Evolutionary conservation across 148 eudicot genomes (phyloP).

Genomic region (Camellia granthamiana): DNA sequence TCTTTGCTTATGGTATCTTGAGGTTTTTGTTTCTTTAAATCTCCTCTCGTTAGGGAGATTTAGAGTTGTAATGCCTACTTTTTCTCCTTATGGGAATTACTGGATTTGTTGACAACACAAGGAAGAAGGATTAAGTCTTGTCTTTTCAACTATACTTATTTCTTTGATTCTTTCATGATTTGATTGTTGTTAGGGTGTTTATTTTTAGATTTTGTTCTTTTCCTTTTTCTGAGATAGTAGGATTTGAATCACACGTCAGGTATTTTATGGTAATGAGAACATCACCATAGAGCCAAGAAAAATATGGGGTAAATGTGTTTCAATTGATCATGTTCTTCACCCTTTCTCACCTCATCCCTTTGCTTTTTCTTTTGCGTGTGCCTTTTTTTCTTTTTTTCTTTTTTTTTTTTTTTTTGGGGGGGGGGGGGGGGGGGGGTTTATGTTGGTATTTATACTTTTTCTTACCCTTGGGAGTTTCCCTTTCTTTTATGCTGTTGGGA

Average conservation of each 20-base stretch:
- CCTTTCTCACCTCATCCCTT: too few species aligned
- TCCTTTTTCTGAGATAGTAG: too few species aligned
- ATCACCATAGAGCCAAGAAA: not conserved
- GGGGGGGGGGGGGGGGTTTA: too few species aligned
- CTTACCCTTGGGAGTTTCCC: too few species aligned
- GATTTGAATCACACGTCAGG: too few species aligned
- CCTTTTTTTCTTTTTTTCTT: not conserved
- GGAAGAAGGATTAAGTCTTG: too few species aligned
- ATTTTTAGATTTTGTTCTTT: too few species aligned
- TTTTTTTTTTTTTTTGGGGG: too few species aligned
- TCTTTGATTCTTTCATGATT: not conserved
- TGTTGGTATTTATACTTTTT: too few species aligned
- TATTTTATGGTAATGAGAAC: not conserved
- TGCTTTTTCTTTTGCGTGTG: not conserved
- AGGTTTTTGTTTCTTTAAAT: not conserved
- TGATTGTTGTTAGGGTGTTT: not conserved
- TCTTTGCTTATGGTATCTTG: not conserved
- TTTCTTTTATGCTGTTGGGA: too few species aligned
- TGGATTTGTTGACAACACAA: not conserved
- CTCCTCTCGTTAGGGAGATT: not conserved
- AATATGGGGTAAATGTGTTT: not conserved
- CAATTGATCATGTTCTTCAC: too few species aligned
- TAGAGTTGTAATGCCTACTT: not conserved
- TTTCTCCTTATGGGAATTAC: not conserved
- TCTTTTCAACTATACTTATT: not conserved